phyloP scores from a whole-genome alignment of 2,329 filamentous ascomycete species.

The Penicillium brasilianum region DNA sequence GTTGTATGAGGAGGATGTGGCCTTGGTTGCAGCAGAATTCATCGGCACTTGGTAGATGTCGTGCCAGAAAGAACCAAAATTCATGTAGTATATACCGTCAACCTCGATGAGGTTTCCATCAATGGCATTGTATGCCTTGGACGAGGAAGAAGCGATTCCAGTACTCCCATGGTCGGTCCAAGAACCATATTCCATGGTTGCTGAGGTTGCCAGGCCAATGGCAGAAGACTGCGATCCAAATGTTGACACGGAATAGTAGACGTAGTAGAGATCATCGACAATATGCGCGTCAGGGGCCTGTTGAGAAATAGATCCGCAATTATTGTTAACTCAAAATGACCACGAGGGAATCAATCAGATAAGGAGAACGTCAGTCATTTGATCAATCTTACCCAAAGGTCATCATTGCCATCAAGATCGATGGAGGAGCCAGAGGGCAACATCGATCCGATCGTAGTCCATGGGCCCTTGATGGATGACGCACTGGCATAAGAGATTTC shows the following conservation, averaged over 20 bases:
- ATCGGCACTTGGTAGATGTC: slow-evolving; percentile 67
- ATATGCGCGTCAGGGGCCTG: slow-evolving; percentile 68
- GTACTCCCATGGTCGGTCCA: slow-evolving; percentile 44
- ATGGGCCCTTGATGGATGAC: slow-evolving; percentile 55
- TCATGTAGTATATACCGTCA: slow-evolving; percentile 54
- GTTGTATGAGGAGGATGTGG: slow-evolving; percentile 48
- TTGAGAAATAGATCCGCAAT: too few species aligned
- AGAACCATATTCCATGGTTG: slow-evolving; percentile 43
- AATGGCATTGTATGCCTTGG: slow-evolving; percentile 64
- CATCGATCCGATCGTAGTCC: slow-evolving; percentile 55
- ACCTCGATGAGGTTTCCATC: slow-evolving; percentile 60
- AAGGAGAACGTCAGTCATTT: neutral
- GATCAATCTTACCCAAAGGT: slow-evolving; percentile 54
- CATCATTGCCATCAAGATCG: slow-evolving; percentile 51
- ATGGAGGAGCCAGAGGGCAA: slow-evolving; percentile 54
- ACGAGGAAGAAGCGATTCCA: slow-evolving; percentile 43
- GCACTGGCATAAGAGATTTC: slow-evolving; percentile 57
- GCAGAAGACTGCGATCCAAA: slow-evolving; percentile 66
- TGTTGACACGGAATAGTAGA: slow-evolving; percentile 69
- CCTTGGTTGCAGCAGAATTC: slow-evolving; percentile 38
- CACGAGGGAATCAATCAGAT: neutral
- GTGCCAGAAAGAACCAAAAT: slow-evolving; percentile 72
- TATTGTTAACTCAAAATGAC: neutral
- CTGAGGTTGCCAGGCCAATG: slow-evolving; percentile 63
- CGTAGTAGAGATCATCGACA: slow-evolving; percentile 64